Base-by-base conservation (phyloP, 208 protist genomes). In the Acanthamoeba triangularis region DNA sequence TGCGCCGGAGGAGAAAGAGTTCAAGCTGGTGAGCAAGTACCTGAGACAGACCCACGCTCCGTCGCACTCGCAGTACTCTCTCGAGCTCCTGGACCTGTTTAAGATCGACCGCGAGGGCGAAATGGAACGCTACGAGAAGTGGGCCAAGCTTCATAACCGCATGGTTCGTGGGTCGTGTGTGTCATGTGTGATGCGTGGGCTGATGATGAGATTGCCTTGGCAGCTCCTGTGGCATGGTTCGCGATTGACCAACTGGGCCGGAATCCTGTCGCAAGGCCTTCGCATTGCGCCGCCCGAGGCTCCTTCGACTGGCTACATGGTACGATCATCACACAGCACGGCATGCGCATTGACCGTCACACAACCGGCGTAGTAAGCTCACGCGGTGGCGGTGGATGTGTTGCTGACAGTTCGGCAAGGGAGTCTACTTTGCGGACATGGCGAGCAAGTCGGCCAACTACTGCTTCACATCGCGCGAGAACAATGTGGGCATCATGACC, bases 301-400 rank as follows among this genome's bases (percentile, higher is more conserved):
- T 14, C 96, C 96, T 35, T 23, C 52, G 16, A 96, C 96, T 49
- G 96, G 96, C 30, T 97, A 97, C 96, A 97, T 97, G 96, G 96
- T 63, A 97, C 93, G n/a, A 54, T 52, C 93, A 14, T 54, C 95
- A 88, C 41, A 96, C 96, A 59, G 94, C 96, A 52, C 96, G 94
- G 59, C 90, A 95, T 35, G 96, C 96, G 65, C 30, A 78, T 0
- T 67, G 4, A 13, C 44, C 44, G 14, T 13, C 44, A 47, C 44
- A 47, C 44, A 47, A 47, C 7, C 2, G 23, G 56, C 56, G 4
- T 8, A 30, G 25, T 23, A n/a, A n/a, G 20, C 28, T 52, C 41
- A 14, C 25, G 0, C 41, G 1, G 10, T 25, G 23, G 0, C 41
- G 1, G 10, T 25, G 23, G 2, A 3, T 0, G 10, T 16, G 37